These are phyloP conservation scores for Pleurotus djamor DNA, from an alignment of 768 basidiomycete genomes.

Conservation along the genomic window DNA sequence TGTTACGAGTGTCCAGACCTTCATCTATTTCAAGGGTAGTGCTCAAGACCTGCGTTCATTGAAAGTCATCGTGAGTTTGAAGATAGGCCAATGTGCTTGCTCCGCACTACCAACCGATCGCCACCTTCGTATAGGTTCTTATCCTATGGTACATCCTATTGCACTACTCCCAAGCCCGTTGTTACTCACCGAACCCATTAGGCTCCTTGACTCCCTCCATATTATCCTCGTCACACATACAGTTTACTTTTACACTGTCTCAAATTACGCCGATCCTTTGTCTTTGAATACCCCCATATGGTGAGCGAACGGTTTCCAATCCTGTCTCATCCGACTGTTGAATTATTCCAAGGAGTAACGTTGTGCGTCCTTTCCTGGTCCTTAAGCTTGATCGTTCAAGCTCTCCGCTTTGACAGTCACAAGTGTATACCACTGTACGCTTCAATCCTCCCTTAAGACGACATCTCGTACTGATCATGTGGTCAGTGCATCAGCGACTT, in stretches of 20 bases:
- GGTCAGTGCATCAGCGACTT: constrained; percentile 22
- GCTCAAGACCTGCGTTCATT: constrained; percentile 23
- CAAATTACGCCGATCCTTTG: constrained; percentile 25
- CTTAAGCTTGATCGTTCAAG: background rate
- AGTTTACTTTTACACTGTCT: constrained; percentile 33
- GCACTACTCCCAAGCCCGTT: background rate
- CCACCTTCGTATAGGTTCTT: constrained; percentile 15
- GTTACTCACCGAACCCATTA: constrained; percentile 2
- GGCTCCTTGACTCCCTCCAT: constrained; percentile 33
- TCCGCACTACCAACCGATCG: too few species aligned
- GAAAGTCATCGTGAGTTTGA: constrained; percentile 24
- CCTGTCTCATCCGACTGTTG: background rate
- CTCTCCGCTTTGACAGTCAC: constrained; percentile 12
- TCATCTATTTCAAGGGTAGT: constrained; percentile 32
- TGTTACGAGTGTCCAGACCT: constrained; percentile 36
- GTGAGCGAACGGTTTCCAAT: constrained; percentile 12
- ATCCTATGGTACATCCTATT: constrained; percentile 18
- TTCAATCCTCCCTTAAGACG: background rate
- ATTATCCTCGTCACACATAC: constrained; percentile 28
- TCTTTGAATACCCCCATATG: constrained; percentile 24
- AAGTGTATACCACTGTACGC: constrained; percentile 25
- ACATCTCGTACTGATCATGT: background rate
- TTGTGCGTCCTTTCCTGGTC: constrained; percentile 13
- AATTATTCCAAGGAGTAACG: constrained; percentile 18
- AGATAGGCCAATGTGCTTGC: background rate